Evolutionary conservation across 441 rosid genomes (phyloP), one percentile per base, ranked within the genome.

Genomic region (Erysimum cheiri): DNA sequence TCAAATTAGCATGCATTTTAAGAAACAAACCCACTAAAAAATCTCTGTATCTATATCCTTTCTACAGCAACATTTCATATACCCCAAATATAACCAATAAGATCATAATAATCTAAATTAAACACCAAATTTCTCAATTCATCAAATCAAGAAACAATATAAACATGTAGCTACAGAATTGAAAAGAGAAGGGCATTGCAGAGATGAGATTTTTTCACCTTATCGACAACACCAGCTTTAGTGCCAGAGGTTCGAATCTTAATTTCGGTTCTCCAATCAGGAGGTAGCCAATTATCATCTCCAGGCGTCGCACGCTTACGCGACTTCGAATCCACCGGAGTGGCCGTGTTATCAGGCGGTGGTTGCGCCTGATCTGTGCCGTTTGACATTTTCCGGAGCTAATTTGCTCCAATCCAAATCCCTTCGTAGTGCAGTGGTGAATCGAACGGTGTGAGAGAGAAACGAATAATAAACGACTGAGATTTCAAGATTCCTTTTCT

Each of bases 251-350:
- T 70, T 74, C 98, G 76, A 69, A 85, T 81, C 71, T 74, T 80
- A 36, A 81, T 88, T 77, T 94, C 85, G 24, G 91, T 76, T 33
- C 35, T n/a, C 98, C 98, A 94, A 64, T 88, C 89, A 37, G 86
- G 53, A 43, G 97, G 96, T 67, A 90, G 71, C 93, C 93, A 88
- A 54, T 78, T 69, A 54, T 78, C 72, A 36, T 83, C 96, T 3
- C 64, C 57, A 2, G 77, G 39, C 9, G 60, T 37, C 32, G 65
- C 64, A 39, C 75, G 84, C 53, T 73, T 75, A 67, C 58, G 69
- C 6, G 70, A 8, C 72, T 35, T 71, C 10, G 65, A 41, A 24
- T 66, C 64, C 26, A 48, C 52, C 11, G 82, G 62, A 4, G 28
- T 48, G 36, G 9, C 57, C 11, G 69, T 55, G 9, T 60, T 69